Conservation (phyloP, 2,329 filamentous ascomycete species). For the Claviceps humidiphila region DNA sequence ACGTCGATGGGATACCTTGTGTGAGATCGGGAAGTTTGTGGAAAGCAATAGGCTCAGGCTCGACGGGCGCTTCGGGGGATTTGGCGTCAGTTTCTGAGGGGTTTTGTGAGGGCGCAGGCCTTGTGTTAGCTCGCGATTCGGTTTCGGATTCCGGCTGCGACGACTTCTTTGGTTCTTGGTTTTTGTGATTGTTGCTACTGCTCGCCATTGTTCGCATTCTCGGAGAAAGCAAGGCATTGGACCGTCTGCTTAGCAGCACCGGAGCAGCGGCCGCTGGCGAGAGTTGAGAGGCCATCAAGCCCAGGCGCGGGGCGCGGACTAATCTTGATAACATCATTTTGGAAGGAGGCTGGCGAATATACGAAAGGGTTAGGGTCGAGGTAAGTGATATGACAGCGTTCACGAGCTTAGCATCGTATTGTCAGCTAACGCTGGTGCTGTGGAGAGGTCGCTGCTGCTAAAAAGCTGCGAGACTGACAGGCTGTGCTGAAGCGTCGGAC, state of each 20-base stretch:
- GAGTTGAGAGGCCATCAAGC: conserved; percentile 17
- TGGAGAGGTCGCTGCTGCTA: not conserved
- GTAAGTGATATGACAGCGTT: not conserved
- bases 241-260: conserved; percentile 14
- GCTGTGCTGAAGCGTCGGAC: not conserved
- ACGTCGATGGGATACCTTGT: conserved; percentile 86
- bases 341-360: not conserved
- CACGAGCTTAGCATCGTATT: conserved; percentile 3
- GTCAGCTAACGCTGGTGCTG: not conserved
- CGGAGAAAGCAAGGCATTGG: conserved; percentile 11
- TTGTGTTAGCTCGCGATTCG: conserved; percentile 3
- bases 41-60: conserved; percentile 34
- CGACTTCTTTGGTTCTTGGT: conserved; percentile 4
- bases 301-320: conserved; percentile 21
- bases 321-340: conserved; percentile 27
- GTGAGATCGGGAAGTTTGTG: conserved; percentile 78
- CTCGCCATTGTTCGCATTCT: conserved; percentile 18
- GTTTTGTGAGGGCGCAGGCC: conserved; percentile 2
- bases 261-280: conserved; percentile 14
- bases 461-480: not conserved
- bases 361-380: not conserved
- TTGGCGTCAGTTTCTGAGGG: not conserved
- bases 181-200: conserved; percentile 6
- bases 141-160: not conserved
- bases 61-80: conserved; percentile 16